Evolutionary conservation across 73 alveolate genomes (phyloP), one percentile per base, ranked within the genome.

Genomic region (Paramecium sexaurelia): DNA sequence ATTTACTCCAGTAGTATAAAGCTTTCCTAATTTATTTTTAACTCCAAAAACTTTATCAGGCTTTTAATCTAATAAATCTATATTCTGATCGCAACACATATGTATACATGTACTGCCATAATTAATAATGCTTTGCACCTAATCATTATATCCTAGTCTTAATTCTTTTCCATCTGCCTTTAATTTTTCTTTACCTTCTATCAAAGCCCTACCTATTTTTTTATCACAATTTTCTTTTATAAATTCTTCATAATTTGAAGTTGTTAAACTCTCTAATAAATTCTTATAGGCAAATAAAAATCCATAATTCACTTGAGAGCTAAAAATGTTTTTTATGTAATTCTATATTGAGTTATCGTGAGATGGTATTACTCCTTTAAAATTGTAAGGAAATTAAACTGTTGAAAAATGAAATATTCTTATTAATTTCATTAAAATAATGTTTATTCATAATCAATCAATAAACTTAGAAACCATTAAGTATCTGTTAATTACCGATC

Each of bases 191-290:
- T 26, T 4, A 8, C 83, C 83, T 26, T 61, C 47, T 3, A 61
- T 26, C 47, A 61, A 61, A 6, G 83, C 39, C 43, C 26, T 32
- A 61, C 83, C 3, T 26, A 61, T 61, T 11, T 61, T 61, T 32
- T 61, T 61, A 61, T 61, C 83, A 61, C 83, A 61, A 61, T 61
- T 61, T 61, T 61, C 83, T 26, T 22, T 41, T 15, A 61, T 26
- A 24, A 61, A 61, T 61, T 61, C 83, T 24, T 61, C 43, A 29
- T 26, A 26, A 61, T 61, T 45, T 29, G 83, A 15, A 13, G 83
- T 10, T 26, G 26, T 32, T 29, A 61, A 32, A 32, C 83, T 61
- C 17, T 61, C 83, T 15, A 61, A 15, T 10, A 61, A 24, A 61
- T 61, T 61, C 26, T 61, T 13, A 11, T 61, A 61, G 1, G 83